Base-by-base conservation (phyloP, 768 basidiomycete species). In the Mycena albidolilacea region DNA sequence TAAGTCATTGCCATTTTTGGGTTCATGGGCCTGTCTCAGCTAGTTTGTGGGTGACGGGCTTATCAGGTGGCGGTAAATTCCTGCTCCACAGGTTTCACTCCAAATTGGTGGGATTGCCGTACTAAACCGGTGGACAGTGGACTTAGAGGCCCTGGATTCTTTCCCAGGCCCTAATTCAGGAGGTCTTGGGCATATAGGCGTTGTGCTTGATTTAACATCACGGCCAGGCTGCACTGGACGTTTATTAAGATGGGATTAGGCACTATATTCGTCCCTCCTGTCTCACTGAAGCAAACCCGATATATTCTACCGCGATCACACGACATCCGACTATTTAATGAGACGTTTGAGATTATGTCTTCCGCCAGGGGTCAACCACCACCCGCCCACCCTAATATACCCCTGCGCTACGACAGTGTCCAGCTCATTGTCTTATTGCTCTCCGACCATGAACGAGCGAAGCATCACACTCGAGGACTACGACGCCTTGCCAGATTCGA, bases 401-500 rank as follows among this genome's bases (percentile, higher is more conserved):
- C 21, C 70, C 6, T 6, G 12, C 60, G 41, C 41, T 6, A 64
- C 19, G 44, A 15, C 30, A 57, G 65, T 65, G 59, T 23, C 70
- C 35, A 54, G 8, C 39, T 30, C 62, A 17, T n/a, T 50, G 41
- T 43, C 37, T 7, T 57, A 38, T 19, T 35, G 61, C 58, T 9
- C 44, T 23, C 41, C 5, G 10, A 67, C 50, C 12, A 55, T 62
- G 38, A 60, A 67, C 0, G 64, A 55, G 21, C 74, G 74, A 55
- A 72, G 58, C 30, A 70, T 75, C 44, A 70, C 71, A 15, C 70
- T 75, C n/a, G 67, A 69, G 64, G 74, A 75, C 35, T 75, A 75
- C 12, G 74, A 75, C 54, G 14, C 70, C 38, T 68, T 75, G 43
- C 71, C 71, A 17, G 59, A 72, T 39, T 35, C 74, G 10, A 37